phyloP scores from a whole-genome alignment of 2,329 filamentous ascomycete genomes.

The Cladosporium sp. region DNA sequence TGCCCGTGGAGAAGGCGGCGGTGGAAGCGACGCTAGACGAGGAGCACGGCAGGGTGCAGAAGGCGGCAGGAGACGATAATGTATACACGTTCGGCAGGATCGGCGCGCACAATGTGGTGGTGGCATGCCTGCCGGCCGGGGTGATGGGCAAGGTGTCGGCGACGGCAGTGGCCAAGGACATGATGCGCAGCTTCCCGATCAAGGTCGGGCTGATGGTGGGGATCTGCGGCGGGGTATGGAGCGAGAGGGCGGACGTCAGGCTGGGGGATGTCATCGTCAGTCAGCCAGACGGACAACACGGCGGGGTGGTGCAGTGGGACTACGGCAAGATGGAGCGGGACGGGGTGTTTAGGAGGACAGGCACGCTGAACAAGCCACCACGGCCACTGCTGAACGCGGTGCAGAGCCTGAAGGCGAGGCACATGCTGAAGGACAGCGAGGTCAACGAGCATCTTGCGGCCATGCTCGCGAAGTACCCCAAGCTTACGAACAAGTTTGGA shows the following conservation, averaged over 20 bases:
- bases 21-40: constrained; percentile 27
- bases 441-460: too few species aligned
- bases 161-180: constrained; percentile 24
- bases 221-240: constrained; percentile 19
- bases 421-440: too few species aligned
- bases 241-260: constrained; percentile 27
- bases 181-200: constrained; percentile 25
- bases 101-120: constrained; percentile 31
- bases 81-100: constrained; percentile 28
- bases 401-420: constrained; percentile 15
- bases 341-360: not conserved
- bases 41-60: constrained; percentile 12
- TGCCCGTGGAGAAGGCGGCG: constrained; percentile 28
- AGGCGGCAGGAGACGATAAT: constrained; percentile 22
- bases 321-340: constrained; percentile 23
- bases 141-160: constrained; percentile 25
- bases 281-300: constrained; percentile 22
- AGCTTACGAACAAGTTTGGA: too few species aligned
- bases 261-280: constrained; percentile 34
- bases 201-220: constrained; percentile 25
- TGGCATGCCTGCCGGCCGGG: constrained; percentile 28
- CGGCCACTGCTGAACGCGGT: constrained; percentile 19
- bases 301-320: constrained; percentile 34
- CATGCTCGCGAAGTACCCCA: too few species aligned
- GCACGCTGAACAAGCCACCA: constrained; percentile 20